A percentile compares a stretch with the other conserved stretches of the same genome.
These are phyloP conservation scores for Calocybe gambosa DNA, from an alignment of 1,284 basidiomycete genomes.

Conservation along the genomic window DNA sequence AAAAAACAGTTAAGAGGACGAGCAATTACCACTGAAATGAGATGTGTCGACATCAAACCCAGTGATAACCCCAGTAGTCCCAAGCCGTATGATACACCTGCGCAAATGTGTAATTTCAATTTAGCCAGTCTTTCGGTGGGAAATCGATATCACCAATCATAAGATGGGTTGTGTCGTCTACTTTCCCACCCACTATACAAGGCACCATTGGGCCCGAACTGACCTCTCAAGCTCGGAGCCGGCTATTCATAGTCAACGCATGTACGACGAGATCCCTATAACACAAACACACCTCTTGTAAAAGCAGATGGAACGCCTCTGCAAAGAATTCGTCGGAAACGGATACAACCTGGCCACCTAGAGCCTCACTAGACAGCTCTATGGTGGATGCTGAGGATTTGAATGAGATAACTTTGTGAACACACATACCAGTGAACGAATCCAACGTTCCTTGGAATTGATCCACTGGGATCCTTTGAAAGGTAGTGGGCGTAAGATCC, in stretches of 20 bases:
- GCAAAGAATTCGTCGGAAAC: conserved; percentile 98
- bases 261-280: not conserved
- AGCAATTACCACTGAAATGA: conserved; percentile 78
- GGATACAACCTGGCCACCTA: conserved; percentile 73
- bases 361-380: conserved; percentile 88
- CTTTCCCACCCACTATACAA: conserved; percentile 95
- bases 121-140: not conserved
- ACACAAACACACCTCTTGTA: conserved; percentile 58
- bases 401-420: not conserved
- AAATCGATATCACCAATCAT: conserved; percentile 69
- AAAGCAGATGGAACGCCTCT: conserved; percentile 77
- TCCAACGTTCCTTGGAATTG: conserved; percentile 49
- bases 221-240: conserved; percentile 80
- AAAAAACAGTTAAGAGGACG: no score
- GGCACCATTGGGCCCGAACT: conserved; percentile 94
- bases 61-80: conserved; percentile 69
- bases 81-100: conserved; percentile 90
- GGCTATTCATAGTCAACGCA: conserved; percentile 44
- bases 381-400: conserved; percentile 3
- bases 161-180: conserved; percentile 80
- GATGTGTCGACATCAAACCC: conserved; percentile 95
- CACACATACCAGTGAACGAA: conserved; percentile 51
- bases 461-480: conserved; percentile 42
- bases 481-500: conserved; percentile 27
- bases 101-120: not conserved